Evolutionary conservation across 108 stramenopile species (phyloP).

Genomic region (Aurantiochytrium sp.): DNA sequence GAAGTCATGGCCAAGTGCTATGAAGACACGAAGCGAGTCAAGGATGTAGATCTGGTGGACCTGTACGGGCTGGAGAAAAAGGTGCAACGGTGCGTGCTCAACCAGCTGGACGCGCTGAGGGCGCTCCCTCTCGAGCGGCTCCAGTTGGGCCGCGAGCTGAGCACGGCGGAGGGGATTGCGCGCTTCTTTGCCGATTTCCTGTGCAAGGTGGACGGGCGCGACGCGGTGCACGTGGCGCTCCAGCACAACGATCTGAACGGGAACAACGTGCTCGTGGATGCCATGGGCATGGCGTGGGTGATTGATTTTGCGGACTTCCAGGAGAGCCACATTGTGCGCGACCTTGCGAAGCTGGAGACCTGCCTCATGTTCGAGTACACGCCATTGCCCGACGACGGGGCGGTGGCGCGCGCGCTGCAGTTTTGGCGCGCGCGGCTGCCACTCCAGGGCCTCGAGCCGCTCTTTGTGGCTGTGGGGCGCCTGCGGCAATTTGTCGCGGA

Average conservation of each 20-base stretch:
- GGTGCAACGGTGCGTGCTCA: background rate
- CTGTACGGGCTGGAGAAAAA: background rate
- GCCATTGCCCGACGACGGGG: background rate
- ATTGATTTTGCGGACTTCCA: background rate
- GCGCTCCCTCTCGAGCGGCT: background rate
- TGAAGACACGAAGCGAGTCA: background rate
- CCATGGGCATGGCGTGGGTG: background rate
- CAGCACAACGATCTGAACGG: background rate
- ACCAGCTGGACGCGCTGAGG: background rate
- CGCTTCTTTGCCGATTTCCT: background rate
- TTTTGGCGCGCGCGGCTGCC: background rate
- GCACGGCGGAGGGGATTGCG: background rate
- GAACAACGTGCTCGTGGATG: background rate
- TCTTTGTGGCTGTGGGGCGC: background rate
- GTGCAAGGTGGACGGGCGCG: background rate
- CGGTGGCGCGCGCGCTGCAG: background rate
- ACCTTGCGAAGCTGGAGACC: background rate
- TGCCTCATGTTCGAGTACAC: conserved; percentile 21
- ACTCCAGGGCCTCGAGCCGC: background rate
- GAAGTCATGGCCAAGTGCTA: background rate
- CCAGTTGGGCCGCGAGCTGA: background rate
- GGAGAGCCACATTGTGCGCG: background rate
- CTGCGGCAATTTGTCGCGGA: conserved; percentile 1
- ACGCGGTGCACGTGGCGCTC: background rate
- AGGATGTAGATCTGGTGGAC: background rate